Evolutionary conservation across 176 grass and related monocot genomes (phyloP), one percentile per base, ranked within the genome.

Genomic region (Carex myosuroides): DNA sequence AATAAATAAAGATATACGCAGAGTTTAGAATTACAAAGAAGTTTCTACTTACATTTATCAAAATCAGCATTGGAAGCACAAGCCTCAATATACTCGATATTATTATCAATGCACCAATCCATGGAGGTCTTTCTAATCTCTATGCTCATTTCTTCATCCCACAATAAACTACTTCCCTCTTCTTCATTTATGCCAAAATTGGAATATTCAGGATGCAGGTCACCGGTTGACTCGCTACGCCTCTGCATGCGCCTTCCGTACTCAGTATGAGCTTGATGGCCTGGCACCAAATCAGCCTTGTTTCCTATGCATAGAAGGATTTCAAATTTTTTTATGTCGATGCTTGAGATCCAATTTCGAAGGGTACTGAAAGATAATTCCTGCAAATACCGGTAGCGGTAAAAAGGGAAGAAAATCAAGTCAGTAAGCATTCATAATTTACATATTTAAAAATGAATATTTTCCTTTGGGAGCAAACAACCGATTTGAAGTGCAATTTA

Each of bases 291-390:
- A 93, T 99, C 96, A 64, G 91, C 88, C 90, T 99, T 95, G 79
- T 99, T 99, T 88, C 96, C 96, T 70, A 99, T 85, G 85, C 96
- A 99, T 41, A 99, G 67, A 52, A 99, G 30, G 70, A 99, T 85
- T 79, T 95, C 96, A 90, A 99, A 99, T 11, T 87, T 93, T 42
- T 91, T 71, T 63, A 99, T 88, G 84, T 99, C 91, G 60, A 85
- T 88, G 79, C 26, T 92, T n/a, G 88, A 70, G 77, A 90, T 81
- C 96, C 96, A 99, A 60, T 86, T 90, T 73, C 87, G 70, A 48
- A 99, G 89, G 56, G 91, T 53, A 86, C 67, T 60, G 24, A 94
- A 89, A 75, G 96, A 94, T 16, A 89, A 90, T 87, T 93, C 96
- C 96, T 99, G 86, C 32, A 95, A 21, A 85, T 39, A 80, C 54